phyloP scores from a whole-genome alignment of 805 yeast genomes.

The Tetrapisispora iriomotensis region DNA sequence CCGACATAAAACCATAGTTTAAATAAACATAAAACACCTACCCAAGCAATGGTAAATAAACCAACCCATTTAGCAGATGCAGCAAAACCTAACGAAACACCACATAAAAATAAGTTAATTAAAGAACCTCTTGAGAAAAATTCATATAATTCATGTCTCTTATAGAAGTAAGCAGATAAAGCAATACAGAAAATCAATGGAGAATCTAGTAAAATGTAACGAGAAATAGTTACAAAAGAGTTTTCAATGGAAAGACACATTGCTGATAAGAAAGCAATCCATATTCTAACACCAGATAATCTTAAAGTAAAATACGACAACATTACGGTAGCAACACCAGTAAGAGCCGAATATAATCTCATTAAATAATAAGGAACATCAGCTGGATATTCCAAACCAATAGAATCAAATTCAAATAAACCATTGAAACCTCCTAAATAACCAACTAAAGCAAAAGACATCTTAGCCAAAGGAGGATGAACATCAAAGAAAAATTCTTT shows the following conservation, averaged over 20 bases:
- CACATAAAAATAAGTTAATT: slow-evolving; percentile 52
- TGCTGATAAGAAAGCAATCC: slow-evolving; percentile 49
- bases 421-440: slow-evolving; percentile 63
- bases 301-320: slow-evolving; percentile 60
- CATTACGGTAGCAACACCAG: slow-evolving; percentile 60
- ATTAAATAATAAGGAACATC: slow-evolving; percentile 52
- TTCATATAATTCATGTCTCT: slow-evolving; percentile 53
- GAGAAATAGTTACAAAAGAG: slow-evolving; percentile 57
- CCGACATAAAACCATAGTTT: slow-evolving; percentile 68
- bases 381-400: slow-evolving; percentile 54
- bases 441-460: slow-evolving; percentile 66
- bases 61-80: slow-evolving; percentile 80
- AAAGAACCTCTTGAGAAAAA: slow-evolving; percentile 54
- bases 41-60: slow-evolving; percentile 70
- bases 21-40: slow-evolving; percentile 49
- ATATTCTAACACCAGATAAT: slow-evolving; percentile 59
- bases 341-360: slow-evolving; percentile 59
- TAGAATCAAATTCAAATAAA: slow-evolving; percentile 52
- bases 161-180: slow-evolving; percentile 52
- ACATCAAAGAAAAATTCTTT: slow-evolving; percentile 64
- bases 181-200: slow-evolving; percentile 74
- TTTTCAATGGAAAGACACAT: slow-evolving; percentile 54
- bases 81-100: slow-evolving; percentile 64
- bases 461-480: slow-evolving; percentile 72
- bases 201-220: slow-evolving; percentile 66